Base-by-base conservation (phyloP, 1,284 basidiomycete genomes). In the Laetiporus sulphureus region DNA sequence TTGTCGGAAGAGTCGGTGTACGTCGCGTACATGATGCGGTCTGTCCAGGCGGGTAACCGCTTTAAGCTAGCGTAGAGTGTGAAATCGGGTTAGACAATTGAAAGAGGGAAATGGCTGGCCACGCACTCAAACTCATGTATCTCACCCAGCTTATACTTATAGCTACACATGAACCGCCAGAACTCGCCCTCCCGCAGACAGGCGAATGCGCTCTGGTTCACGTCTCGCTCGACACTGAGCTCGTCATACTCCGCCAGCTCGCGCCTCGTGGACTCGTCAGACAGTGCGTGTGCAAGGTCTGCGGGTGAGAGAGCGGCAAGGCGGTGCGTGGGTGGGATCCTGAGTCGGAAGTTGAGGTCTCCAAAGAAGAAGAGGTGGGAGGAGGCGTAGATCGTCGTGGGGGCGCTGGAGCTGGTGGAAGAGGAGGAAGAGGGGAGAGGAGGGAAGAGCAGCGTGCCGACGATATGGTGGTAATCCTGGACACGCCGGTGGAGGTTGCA, bases 41-140 rank as follows among this genome's bases (percentile, higher is more conserved):
- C 95, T 18, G 94, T 97, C 90, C 93, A 99, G 16, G 93, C 85
- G 0, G 95, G 95, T 5, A 74, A 71, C 5, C 95, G 79, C 57
- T 83, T 89, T 20, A 67, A 63, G 59, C 80, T 90, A 38, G 15
- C 25, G 8, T 8, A 27, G 25, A 7, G 25, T 7, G 49, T 46
- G 20, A 20, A 24, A 40, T 27, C 24, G 43, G 19, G 21, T 41
- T 40, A 13, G 15, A 33, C 34, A 15, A 21, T 23, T 6, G 11
- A 15, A 24, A 18, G 13, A 7, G 13, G n/a, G 27, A 3, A 13
- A 30, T 30, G 12, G 11, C 10, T n/a, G 12, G 13, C 23, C n/a
- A 63, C 73, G 47, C 40, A 91, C 89, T 75, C 78, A 63, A 91
- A 93, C 46, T 75, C 76, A 52, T 91, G 83, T 8, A 89, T 76